Evolutionary conservation across 495 filamentous ascomycete genomes (phyloP).

Genomic region (Penicillium roqueforti): DNA sequence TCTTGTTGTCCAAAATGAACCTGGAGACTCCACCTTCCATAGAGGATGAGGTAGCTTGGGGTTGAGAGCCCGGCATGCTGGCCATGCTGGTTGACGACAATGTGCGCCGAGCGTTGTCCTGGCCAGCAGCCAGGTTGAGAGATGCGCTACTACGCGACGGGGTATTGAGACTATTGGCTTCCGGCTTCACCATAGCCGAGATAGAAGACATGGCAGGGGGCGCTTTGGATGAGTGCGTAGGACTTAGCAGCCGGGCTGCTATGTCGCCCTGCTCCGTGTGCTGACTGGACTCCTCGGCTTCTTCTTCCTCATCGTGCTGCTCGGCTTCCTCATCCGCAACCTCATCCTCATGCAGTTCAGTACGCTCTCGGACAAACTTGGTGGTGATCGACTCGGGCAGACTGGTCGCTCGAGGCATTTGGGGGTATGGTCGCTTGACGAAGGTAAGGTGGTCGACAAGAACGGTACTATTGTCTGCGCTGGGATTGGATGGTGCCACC

Average conservation of each 20-base stretch:
- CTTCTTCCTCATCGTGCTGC: constrained; percentile 13
- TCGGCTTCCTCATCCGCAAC: constrained; percentile 22
- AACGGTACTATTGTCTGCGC: constrained; percentile 37
- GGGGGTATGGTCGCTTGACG: constrained; percentile 46
- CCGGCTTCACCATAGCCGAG: constrained; percentile 42
- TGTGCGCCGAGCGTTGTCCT: constrained; percentile 35
- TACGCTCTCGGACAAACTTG: constrained; percentile 27
- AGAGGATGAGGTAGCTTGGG: constrained; percentile 42
- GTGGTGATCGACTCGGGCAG: constrained; percentile 43
- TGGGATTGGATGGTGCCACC: constrained; percentile 39
- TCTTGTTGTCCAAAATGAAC: constrained; percentile 40
- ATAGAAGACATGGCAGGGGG: constrained; percentile 49
- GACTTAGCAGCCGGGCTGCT: constrained; percentile 39
- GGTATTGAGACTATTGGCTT: constrained; percentile 28
- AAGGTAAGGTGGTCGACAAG: constrained; percentile 47
- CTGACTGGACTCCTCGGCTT: constrained; percentile 24
- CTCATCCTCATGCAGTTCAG: constrained; percentile 11
- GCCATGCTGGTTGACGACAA: constrained; percentile 30
- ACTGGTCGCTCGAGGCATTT: constrained; percentile 42
- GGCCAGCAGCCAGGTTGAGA: constrained; percentile 33
- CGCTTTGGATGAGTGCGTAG: constrained; percentile 42
- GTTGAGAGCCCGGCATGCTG: constrained; percentile 26
- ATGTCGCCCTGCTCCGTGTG: constrained; percentile 34
- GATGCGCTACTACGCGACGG: constrained; percentile 37
- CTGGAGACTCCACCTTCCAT: constrained; percentile 48